A percentile compares a stretch with the other conserved stretches of the same genome.
phyloP scores from a whole-genome alignment of 805 yeast species.

The Pichia paraexigua region DNA sequence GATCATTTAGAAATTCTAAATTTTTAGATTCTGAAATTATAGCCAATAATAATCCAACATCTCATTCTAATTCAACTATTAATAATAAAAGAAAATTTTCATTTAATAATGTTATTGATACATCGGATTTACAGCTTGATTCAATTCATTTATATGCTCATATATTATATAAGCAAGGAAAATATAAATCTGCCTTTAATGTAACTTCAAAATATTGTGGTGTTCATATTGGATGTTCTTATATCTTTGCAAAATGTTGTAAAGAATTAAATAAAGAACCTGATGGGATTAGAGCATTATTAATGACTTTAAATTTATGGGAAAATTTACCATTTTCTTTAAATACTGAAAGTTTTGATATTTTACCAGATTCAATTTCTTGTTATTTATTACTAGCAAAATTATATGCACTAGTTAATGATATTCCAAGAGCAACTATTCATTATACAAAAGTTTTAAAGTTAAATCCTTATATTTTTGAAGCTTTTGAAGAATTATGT shows the following conservation, averaged over 20 bases:
- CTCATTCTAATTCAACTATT: neutral
- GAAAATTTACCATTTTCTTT: conserved; percentile 8
- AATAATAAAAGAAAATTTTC: neutral
- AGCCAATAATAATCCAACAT: neutral
- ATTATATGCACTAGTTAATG: conserved; percentile 51
- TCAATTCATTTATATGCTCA: conserved; percentile 64
- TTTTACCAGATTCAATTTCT: conserved; percentile 61
- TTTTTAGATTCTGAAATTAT: neutral
- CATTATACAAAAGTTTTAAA: conserved; percentile 63
- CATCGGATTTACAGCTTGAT: conserved; percentile 33
- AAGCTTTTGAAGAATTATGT: conserved; percentile 72
- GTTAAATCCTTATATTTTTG: conserved; percentile 76
- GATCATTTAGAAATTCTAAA: neutral
- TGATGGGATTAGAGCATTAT: conserved; percentile 54
- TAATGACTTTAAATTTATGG: conserved; percentile 33
- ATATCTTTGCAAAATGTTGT: conserved; percentile 64
- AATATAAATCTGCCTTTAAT: conserved; percentile 56
- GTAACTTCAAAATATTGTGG: conserved; percentile 32
- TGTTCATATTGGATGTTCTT: conserved; percentile 67
- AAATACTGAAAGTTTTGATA: neutral
- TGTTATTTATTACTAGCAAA: conserved; percentile 64
- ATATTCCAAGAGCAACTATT: conserved; percentile 54
- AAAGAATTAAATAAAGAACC: conserved; percentile 43
- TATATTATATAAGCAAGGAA: conserved; percentile 49
- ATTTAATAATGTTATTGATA: neutral